Conservation (phyloP, 2,329 filamentous ascomycete species). For the Arthrobotrys sphaeroides region DNA sequence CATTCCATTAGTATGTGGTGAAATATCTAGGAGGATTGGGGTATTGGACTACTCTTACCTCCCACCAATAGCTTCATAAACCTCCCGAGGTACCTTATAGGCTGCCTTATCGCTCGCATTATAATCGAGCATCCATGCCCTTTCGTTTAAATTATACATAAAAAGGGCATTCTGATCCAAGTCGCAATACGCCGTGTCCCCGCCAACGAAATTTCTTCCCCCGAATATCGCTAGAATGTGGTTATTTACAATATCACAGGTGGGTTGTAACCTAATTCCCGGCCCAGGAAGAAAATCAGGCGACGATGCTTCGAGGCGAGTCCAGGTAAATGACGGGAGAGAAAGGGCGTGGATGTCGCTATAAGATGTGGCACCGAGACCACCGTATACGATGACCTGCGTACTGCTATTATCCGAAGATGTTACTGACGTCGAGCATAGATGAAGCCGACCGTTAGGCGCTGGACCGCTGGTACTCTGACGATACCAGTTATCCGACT, state of each 20-base stretch:
- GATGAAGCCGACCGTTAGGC: slow-evolving; percentile 1
- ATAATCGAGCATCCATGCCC: slow-evolving; percentile 19
- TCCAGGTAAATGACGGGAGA: slow-evolving; percentile 29
- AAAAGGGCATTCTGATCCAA: slow-evolving; percentile 29
- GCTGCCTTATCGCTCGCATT: background rate
- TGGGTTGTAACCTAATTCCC: slow-evolving; percentile 11
- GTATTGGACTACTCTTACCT: slow-evolving; percentile 8
- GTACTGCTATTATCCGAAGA: slow-evolving; percentile 15
- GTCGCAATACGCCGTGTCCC: slow-evolving; percentile 20
- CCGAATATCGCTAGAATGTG: slow-evolving; percentile 20
- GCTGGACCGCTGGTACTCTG: slow-evolving; percentile 4
- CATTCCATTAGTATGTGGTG: background rate
- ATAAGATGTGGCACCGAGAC: background rate
- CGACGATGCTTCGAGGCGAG: background rate
- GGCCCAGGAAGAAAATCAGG: slow-evolving; percentile 13
- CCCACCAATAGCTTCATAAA: slow-evolving; percentile 12
- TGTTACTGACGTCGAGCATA: slow-evolving; percentile 2
- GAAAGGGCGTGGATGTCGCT: slow-evolving; percentile 8
- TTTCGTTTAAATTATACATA: slow-evolving; percentile 28
- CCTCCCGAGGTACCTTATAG: slow-evolving; percentile 21
- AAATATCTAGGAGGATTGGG: background rate
- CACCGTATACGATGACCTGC: slow-evolving; percentile 18
- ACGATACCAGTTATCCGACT: slow-evolving; percentile 14
- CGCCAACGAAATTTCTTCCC: slow-evolving; percentile 16
- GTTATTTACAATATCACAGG: slow-evolving; percentile 23